These are phyloP conservation scores for Malassezia caprae DNA, from an alignment of 1,284 basidiomycete species.

Conservation along the genomic window DNA sequence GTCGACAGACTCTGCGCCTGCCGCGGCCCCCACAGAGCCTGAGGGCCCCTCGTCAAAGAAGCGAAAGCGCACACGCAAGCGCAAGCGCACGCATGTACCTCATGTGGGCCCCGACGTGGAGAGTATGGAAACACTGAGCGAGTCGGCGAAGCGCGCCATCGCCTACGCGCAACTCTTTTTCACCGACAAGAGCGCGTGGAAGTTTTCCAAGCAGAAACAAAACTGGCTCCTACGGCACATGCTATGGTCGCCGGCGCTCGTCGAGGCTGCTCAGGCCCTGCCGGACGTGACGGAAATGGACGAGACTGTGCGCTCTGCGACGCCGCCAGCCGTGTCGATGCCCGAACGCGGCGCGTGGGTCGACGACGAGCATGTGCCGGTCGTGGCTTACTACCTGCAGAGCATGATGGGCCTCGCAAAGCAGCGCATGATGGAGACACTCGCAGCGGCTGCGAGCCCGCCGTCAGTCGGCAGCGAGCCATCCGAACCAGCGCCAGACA, in stretches of 20 bases:
- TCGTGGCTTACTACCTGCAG: constrained; percentile 9
- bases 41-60: neutral
- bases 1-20: neutral
- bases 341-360: constrained; percentile 10
- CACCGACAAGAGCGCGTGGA: constrained; percentile 14
- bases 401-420: constrained; percentile 14
- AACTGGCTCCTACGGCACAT: constrained; percentile 19
- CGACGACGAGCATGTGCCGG: constrained; percentile 11
- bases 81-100: constrained; percentile 5
- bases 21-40: neutral
- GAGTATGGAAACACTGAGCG: neutral
- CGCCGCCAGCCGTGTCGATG: constrained; percentile 6
- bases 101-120: constrained; percentile 9
- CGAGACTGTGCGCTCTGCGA: neutral
- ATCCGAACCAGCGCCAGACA: no score
- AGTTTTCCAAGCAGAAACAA: constrained; percentile 23
- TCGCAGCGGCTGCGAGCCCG: neutral
- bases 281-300: neutral
- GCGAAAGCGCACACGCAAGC: constrained; percentile 15
- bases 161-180: constrained; percentile 17
- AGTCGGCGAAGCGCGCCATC: constrained; percentile 13
- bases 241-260: constrained; percentile 10
- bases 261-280: neutral
- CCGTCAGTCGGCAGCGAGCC: no score
- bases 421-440: constrained; percentile 8